These are phyloP conservation scores for Cyclocybe cylindracea DNA, from an alignment of 768 basidiomycete species.

Conservation along the genomic window DNA sequence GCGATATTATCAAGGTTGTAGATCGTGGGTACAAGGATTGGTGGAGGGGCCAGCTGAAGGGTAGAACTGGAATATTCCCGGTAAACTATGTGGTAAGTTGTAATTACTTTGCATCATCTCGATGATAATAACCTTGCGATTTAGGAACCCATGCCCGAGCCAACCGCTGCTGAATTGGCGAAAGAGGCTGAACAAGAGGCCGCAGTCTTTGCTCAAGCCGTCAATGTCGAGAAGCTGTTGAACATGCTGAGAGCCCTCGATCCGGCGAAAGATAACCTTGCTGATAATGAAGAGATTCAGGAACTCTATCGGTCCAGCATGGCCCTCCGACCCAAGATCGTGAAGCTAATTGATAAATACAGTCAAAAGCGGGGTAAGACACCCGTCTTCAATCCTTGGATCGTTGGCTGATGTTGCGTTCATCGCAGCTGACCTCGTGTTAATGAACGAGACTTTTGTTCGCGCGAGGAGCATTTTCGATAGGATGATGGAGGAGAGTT, in stretches of 20 bases:
- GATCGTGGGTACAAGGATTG: slow-evolving; percentile 94
- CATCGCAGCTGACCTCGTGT: slow-evolving; percentile 79
- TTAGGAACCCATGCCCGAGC: slow-evolving; percentile 86
- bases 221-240: slow-evolving; percentile 79
- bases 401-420: slow-evolving; percentile 2
- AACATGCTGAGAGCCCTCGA: slow-evolving; percentile 75
- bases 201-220: slow-evolving; percentile 83
- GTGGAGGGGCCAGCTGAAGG: slow-evolving; percentile 94
- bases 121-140: neutral
- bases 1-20: slow-evolving; percentile 93
- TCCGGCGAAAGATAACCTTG: slow-evolving; percentile 76
- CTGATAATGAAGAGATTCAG: slow-evolving; percentile 90
- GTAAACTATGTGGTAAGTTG: slow-evolving; percentile 89
- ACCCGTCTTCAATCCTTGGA: neutral
- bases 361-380: slow-evolving; percentile 81
- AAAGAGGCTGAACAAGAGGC: slow-evolving; percentile 87
- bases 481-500: slow-evolving; percentile 89
- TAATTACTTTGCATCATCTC: slow-evolving; percentile 1
- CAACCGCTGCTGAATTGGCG: slow-evolving; percentile 72
- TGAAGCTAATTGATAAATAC: slow-evolving; percentile 95
- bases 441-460: slow-evolving; percentile 94
- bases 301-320: slow-evolving; percentile 91
- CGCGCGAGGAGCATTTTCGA: slow-evolving; percentile 90
- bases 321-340: slow-evolving; percentile 90
- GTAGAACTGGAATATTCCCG: slow-evolving; percentile 92